Evolutionary conservation across 1,139 yeast genomes (phyloP), one percentile per base, ranked within the genome.

Genomic region (Geotrichum reessii): DNA sequence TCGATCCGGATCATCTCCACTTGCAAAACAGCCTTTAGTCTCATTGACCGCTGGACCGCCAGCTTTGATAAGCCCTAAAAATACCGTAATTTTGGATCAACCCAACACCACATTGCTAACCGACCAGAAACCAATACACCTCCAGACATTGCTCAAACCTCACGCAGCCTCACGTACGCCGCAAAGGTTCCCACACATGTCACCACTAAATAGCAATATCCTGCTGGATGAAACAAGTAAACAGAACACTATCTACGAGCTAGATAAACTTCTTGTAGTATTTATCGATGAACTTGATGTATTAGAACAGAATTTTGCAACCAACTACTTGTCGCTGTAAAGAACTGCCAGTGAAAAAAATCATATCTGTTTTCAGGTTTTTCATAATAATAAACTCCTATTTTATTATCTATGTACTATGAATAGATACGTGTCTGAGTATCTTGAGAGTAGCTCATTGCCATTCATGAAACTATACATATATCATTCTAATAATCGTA

Each of bases 211-310:
- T 58, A 52, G 68, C 50, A 53, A 64, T 11, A 63, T 69, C 40
- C 61, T 73, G 56, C 64, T 71, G 37, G 75, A 73, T 59, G 63
- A 68, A 50, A 66, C 73, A 1, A 70, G 72, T 1, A 65, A 65
- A 44, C 63, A 66, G 25, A 67, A 63, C 11, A 69, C 70, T 1
- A 62, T 67, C 28, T 62, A 61, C 22, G 70, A 70, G 54, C 62
- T 73, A 47, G 67, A 66, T 33, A 58, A 58, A 42, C 63, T 73
- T 37, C 63, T 72, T 21, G 66, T 62, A n/a, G 60, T 66, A 5
- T 67, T 69, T 55, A 66, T 65, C 42, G 63, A 60, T n/a, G 75
- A 74, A 5, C 61, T 73, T 17, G 60, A 63, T 59, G 58, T 31
- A 8, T 28, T 59, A 19, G 62, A 59, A 24, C 48, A 47, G 21